Conservation (phyloP, 768 basidiomycete species). For the Lyophyllum semitale region DNA sequence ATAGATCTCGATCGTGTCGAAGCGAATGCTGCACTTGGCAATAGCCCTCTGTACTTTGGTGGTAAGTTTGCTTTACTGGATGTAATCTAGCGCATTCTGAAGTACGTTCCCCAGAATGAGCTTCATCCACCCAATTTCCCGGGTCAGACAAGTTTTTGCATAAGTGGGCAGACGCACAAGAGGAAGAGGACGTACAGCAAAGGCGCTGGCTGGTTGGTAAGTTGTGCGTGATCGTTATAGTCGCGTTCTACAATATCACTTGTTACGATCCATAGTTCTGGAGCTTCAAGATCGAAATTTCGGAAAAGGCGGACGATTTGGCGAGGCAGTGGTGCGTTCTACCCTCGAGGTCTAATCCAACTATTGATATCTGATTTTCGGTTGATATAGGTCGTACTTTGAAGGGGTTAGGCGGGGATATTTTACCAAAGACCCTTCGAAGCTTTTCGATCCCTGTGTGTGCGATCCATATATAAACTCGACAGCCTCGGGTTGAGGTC, state of each 20-base stretch:
- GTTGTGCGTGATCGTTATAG: no score
- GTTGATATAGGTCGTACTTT: slow-evolving; percentile 61
- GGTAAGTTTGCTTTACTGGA: slow-evolving; percentile 21
- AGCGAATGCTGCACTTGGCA: slow-evolving; percentile 31
- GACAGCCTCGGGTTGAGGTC: neutral
- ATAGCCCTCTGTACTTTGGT: slow-evolving; percentile 42
- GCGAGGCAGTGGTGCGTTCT: slow-evolving; percentile 63
- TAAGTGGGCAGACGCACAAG: no score
- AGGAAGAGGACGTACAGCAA: slow-evolving; percentile 63
- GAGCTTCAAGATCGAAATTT: slow-evolving; percentile 76
- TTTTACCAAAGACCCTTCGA: slow-evolving; percentile 63
- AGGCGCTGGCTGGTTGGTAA: slow-evolving; percentile 66
- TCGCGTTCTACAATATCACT: no score
- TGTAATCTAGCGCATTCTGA: neutral
- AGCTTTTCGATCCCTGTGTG: slow-evolving; percentile 58
- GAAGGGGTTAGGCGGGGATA: slow-evolving; percentile 60
- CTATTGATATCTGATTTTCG: neutral
- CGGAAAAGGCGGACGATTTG: slow-evolving; percentile 47
- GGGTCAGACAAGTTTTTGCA: slow-evolving; percentile 81
- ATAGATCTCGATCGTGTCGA: slow-evolving; percentile 61
- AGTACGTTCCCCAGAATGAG: slow-evolving; percentile 36
- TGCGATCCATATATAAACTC: slow-evolving; percentile 47
- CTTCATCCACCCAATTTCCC: slow-evolving; percentile 62
- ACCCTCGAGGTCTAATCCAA: neutral
- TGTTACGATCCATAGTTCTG: slow-evolving; percentile 40